Evolutionary conservation across 805 yeast genomes (phyloP), one percentile per base, ranked within the genome.

Genomic region (Wickerhamiella sorbophila): DNA sequence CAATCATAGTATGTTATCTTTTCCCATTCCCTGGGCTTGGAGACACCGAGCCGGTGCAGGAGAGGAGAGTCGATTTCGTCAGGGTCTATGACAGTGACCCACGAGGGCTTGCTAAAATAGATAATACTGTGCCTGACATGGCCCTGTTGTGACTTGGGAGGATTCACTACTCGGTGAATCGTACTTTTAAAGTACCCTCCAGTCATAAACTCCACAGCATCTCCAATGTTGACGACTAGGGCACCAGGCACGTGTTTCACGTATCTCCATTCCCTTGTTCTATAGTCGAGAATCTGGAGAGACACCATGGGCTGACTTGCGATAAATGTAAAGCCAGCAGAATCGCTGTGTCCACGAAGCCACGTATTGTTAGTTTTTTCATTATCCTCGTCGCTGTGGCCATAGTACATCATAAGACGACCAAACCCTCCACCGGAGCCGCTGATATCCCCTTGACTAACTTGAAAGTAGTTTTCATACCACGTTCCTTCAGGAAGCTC

Each of bases 341-440:
- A 59, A 46, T 70, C 74, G 22, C 70, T 63, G 46, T 70, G 74
- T 2, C 74, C 74, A 38, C 72, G 57, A 22, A 70, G 54, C 66
- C 66, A 67, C 2, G 67, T 67, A 22, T 59, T 55, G 8, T 58
- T 59, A 0, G 71, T 65, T 35, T 56, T 52, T 17, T 50, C 34
- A 8, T 55, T 54, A 16, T 59, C 59, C 4, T 55, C 56, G 12
- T 55, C 54, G 26, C 53, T 50, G 27, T 58, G 58, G 26, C 61
- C 65, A 44, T 61, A 59, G 46, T 66, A 66, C 33, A 57, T 43
- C 58, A 66, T 58, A 36, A 63, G 53, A 33, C 70, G 51, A 1
- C 67, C 67, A 41, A 57, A 56, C 1, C 68, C 68, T 31, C 63
- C 60, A 1, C 72, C 73, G 1, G 65, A 61, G 20, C 56, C 55